Percentiles rank a stretch among this genome's conserved stretches.
Evolutionary conservation across 805 yeast species (phyloP).

Genomic region (Candida coquimbonensis): DNA sequence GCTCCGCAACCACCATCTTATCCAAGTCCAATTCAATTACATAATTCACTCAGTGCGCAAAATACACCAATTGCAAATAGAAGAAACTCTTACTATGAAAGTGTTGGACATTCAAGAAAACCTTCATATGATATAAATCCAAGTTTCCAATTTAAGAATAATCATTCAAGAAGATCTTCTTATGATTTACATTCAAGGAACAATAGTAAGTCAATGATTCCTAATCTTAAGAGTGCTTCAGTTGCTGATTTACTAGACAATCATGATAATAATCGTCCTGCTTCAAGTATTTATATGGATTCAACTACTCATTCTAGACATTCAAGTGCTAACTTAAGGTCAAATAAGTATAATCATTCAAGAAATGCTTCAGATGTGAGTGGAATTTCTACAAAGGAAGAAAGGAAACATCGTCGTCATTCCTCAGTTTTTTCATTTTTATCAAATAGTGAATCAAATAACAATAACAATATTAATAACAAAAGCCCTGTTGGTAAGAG

Average conservation of each 20-base stretch:
- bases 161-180: slow-evolving; percentile 12
- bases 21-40: slow-evolving; percentile 31
- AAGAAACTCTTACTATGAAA: slow-evolving; percentile 22
- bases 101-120: slow-evolving; percentile 20
- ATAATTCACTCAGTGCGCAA: slow-evolving; percentile 5
- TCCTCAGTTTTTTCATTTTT: slow-evolving; percentile 53
- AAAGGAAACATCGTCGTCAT: slow-evolving; percentile 45
- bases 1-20: slow-evolving; percentile 64
- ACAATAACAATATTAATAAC: slow-evolving; percentile 5
- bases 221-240: slow-evolving; percentile 16
- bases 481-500: slow-evolving; percentile 4
- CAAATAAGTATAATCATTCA: slow-evolving; percentile 23
- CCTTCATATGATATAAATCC: slow-evolving; percentile 20
- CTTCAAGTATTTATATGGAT: slow-evolving; percentile 46
- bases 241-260: slow-evolving; percentile 27
- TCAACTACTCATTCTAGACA: slow-evolving; percentile 26
- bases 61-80: slow-evolving; percentile 15
- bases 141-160: slow-evolving; percentile 3
- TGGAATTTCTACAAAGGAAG: slow-evolving; percentile 16
- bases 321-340: slow-evolving; percentile 25
- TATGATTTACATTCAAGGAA: slow-evolving; percentile 12
- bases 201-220: slow-evolving; percentile 1
- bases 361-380: slow-evolving; percentile 40
- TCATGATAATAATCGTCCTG: slow-evolving; percentile 29
- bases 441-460: slow-evolving; percentile 11